Conservation (phyloP, 257 asterid genomes). For the Capsicum chinense region DNA sequence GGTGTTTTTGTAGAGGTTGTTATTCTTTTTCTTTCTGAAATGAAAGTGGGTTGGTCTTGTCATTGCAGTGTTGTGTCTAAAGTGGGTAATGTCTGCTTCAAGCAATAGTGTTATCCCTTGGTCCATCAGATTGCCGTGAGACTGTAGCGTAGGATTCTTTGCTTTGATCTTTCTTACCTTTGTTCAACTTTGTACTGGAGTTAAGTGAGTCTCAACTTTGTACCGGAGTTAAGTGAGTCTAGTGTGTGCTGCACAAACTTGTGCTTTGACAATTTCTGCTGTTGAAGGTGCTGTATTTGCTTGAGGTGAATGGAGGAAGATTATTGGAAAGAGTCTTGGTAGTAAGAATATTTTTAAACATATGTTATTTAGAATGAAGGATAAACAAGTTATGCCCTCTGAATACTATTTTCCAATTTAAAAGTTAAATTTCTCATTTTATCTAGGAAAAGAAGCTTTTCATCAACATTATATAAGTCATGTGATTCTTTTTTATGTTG, state of each 20-base stretch:
- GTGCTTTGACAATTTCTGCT: background rate
- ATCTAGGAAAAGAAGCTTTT: background rate
- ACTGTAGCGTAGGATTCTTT: background rate
- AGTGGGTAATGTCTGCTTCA: background rate
- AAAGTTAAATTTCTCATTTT: constrained; percentile 1
- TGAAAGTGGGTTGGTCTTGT: background rate
- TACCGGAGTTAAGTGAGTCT: background rate
- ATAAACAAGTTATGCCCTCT: background rate
- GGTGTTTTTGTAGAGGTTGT: background rate
- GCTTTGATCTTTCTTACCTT: background rate
- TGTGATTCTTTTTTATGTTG: background rate
- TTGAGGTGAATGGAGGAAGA: background rate
- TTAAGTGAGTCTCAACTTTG: background rate
- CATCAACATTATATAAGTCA: background rate
- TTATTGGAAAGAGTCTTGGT: background rate
- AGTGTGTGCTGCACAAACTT: background rate
- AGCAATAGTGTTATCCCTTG: constrained; percentile 16
- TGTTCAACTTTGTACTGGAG: background rate
- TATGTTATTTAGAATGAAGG: constrained; percentile 11
- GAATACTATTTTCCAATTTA: constrained; percentile 1
- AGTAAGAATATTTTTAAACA: background rate
- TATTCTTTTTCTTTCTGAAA: constrained; percentile 5
- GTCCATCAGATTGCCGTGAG: constrained; percentile 8
- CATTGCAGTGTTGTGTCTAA: background rate
- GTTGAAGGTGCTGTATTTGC: constrained; percentile 16